These are phyloP conservation scores for Yarrowia osloensis DNA, from an alignment of 805 yeast species.

Conservation along the genomic window DNA sequence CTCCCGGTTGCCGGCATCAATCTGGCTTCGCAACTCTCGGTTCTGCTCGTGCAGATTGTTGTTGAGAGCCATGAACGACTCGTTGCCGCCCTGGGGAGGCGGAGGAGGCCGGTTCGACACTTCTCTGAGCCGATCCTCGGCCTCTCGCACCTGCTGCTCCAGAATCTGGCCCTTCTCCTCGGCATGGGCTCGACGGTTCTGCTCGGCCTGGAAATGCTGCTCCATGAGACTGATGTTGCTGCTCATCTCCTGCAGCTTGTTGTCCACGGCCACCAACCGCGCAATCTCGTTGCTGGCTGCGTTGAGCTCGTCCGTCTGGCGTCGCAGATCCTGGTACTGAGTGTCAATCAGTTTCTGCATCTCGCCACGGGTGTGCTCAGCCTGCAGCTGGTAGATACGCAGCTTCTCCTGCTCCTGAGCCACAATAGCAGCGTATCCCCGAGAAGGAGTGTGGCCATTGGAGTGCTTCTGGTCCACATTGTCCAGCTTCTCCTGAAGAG, in stretches of 20 bases:
- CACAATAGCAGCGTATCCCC: conserved; percentile 10
- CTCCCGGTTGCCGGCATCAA: background rate
- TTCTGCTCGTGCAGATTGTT: conserved; percentile 21
- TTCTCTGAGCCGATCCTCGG: conserved; percentile 2
- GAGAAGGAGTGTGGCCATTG: background rate
- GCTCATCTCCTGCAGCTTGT: conserved; percentile 16
- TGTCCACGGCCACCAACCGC: conserved; percentile 5
- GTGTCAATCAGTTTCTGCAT: conserved; percentile 28
- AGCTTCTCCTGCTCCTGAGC: conserved; percentile 26
- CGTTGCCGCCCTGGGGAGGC: background rate
- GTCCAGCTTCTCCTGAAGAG: conserved; percentile 1
- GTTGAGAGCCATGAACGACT: conserved; percentile 15
- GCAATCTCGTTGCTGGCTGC: conserved; percentile 14
- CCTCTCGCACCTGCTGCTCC: conserved; percentile 13
- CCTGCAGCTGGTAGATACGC: conserved; percentile 12
- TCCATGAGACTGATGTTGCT: conserved; percentile 13
- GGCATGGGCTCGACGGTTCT: conserved; percentile 6
- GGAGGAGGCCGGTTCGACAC: background rate
- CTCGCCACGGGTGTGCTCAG: conserved; percentile 1
- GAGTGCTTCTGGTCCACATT: conserved; percentile 8
- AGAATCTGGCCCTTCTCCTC: conserved; percentile 23
- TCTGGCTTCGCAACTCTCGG: background rate
- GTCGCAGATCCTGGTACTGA: conserved; percentile 8
- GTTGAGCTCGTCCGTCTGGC: conserved; percentile 1
- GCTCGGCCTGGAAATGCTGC: conserved; percentile 24